A percentile compares a stretch with the other conserved stretches of the same genome.
Evolutionary conservation across 1,139 yeast species (phyloP).

Genomic region (Debaryomyces robertsiae): DNA sequence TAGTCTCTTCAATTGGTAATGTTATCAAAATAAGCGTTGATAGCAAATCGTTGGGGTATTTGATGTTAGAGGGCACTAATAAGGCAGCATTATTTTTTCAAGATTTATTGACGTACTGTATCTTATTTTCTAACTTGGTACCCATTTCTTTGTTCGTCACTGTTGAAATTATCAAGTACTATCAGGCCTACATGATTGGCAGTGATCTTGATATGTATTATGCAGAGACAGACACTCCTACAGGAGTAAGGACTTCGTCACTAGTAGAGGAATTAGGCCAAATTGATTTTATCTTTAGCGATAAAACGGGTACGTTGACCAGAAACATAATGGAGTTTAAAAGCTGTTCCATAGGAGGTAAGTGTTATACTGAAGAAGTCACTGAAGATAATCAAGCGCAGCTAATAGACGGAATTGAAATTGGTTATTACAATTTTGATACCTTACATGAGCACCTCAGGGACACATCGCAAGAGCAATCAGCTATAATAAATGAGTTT

Average conservation of each 20-base stretch:
- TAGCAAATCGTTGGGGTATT: conserved; percentile 57
- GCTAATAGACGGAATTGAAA: conserved; percentile 73
- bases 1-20: conserved; percentile 86
- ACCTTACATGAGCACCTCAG: conserved; percentile 57
- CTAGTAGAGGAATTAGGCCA: conserved; percentile 96
- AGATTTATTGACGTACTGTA: conserved; percentile 93
- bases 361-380: conserved; percentile 81
- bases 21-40: conserved; percentile 70
- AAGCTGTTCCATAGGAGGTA: conserved; percentile 92
- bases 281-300: conserved; percentile 92
- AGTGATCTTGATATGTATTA: conserved; percentile 93
- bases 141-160: conserved; percentile 96
- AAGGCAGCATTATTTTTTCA: conserved; percentile 74
- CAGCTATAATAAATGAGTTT: conserved; percentile 75
- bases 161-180: conserved; percentile 91
- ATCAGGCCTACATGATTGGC: conserved; percentile 91
- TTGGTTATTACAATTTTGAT: conserved; percentile 77
- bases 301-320: conserved; percentile 94
- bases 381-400: conserved; percentile 88
- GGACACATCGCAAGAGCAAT: conserved; percentile 46
- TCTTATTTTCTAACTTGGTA: conserved; percentile 89
- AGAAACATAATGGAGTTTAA: conserved; percentile 95
- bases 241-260: conserved; percentile 92
- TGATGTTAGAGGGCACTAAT: conserved; percentile 70
- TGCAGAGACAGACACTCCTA: conserved; percentile 86